Conservation (phyloP, 1,284 basidiomycete genomes). For the Gymnopus androsaceus region DNA sequence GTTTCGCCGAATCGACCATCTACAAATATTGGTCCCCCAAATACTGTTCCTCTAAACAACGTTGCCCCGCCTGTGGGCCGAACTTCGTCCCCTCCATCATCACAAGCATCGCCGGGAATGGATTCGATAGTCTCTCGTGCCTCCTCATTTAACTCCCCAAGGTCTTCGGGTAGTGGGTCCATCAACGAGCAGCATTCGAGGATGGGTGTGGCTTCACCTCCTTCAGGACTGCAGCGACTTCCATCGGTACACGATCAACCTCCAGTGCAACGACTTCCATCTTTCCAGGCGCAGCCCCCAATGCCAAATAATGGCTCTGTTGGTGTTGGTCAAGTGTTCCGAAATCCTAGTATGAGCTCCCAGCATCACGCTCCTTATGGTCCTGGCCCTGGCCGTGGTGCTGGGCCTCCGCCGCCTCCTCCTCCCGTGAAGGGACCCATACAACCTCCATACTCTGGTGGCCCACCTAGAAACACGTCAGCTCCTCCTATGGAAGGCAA, state of each 20-base stretch:
- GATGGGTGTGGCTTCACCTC: constrained; percentile 28
- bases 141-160: constrained; percentile 17
- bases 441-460: constrained; percentile 5
- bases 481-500: neutral
- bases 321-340: constrained; percentile 20
- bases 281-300: constrained; percentile 13
- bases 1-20: neutral
- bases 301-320: constrained; percentile 9
- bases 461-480: constrained; percentile 1
- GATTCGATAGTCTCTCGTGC: constrained; percentile 10
- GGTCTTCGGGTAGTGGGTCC: constrained; percentile 12
- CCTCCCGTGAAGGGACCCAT: constrained; percentile 9
- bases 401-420: constrained; percentile 17
- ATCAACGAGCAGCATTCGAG: constrained; percentile 18
- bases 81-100: constrained; percentile 12
- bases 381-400: neutral
- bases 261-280: constrained; percentile 6
- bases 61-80: neutral
- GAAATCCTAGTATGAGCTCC: constrained; percentile 43
- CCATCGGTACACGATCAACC: constrained; percentile 6
- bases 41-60: neutral
- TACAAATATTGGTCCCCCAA: too few species aligned
- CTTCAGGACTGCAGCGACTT: constrained; percentile 8
- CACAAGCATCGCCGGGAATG: neutral
- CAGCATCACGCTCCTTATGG: constrained; percentile 8